Evolutionary conservation across 345 rosid species (phyloP).

Genomic region (Sisymbrium irio): DNA sequence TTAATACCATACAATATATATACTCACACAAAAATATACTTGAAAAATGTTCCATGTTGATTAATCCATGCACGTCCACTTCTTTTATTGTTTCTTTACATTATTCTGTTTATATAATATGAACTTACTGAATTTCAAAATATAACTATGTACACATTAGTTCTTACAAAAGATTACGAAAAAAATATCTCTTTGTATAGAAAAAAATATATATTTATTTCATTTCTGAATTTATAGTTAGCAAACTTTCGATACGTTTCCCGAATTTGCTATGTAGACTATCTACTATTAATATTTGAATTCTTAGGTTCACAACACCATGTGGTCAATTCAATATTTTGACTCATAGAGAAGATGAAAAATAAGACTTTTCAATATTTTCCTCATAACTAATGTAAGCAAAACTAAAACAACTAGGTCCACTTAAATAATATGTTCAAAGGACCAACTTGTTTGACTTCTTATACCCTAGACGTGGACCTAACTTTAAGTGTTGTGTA

Average conservation of each 20-base stretch:
- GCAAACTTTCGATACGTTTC: not conserved
- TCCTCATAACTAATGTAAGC: not conserved
- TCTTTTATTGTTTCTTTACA: not conserved
- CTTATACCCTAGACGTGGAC: constrained; percentile 17
- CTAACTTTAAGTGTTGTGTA: not conserved
- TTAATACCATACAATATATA: too few species aligned
- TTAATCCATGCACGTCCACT: not conserved
- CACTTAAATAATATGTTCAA: not conserved
- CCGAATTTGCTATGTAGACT: not conserved
- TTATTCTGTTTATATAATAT: not conserved
- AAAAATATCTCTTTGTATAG: not conserved
- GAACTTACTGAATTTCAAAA: not conserved
- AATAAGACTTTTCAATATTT: not conserved
- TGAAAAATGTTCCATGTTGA: too few species aligned
- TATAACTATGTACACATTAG: not conserved
- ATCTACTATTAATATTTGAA: not conserved
- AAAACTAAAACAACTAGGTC: not conserved
- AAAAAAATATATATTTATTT: not conserved
- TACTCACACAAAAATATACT: not conserved
- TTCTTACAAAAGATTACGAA: not conserved
- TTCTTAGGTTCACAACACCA: constrained; percentile 16
- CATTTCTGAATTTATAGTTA: not conserved
- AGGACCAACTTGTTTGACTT: constrained; percentile 32
- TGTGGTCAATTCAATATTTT: constrained; percentile 26
- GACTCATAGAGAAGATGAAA: constrained; percentile 15